These are phyloP conservation scores for Daedaleopsis nitida DNA, from an alignment of 768 basidiomycete genomes.

Conservation along the genomic window DNA sequence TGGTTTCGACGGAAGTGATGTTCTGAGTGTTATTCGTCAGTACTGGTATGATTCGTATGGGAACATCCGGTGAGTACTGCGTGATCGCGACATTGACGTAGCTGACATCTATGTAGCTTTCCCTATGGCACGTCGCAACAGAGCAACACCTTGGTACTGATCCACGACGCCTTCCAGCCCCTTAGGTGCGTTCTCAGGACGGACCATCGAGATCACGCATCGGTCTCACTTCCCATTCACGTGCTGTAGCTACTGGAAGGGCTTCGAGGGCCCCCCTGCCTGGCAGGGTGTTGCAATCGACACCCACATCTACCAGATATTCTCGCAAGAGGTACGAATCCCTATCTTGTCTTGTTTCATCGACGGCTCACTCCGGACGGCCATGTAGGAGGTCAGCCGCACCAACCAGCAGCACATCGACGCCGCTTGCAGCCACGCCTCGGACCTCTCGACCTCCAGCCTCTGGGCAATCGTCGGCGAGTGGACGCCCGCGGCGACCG, in stretches of 20 bases:
- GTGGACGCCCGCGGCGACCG: constrained; percentile 79
- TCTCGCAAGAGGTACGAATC: constrained; percentile 53
- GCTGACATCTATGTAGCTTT: constrained; percentile 30
- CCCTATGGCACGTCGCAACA: constrained; percentile 45
- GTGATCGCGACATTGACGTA: background rate
- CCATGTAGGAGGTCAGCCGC: constrained; percentile 45
- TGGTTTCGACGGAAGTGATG: constrained; percentile 56
- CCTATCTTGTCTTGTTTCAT: background rate
- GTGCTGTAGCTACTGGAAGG: constrained; percentile 57
- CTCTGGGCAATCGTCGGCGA: constrained; percentile 89
- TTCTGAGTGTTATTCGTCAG: constrained; percentile 55
- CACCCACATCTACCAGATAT: constrained; percentile 80
- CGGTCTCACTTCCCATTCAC: background rate
- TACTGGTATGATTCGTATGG: constrained; percentile 78
- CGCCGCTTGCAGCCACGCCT: constrained; percentile 53
- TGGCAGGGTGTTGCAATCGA: constrained; percentile 75
- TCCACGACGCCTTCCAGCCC: constrained; percentile 82
- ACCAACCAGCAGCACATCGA: constrained; percentile 58
- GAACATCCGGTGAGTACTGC: constrained; percentile 57
- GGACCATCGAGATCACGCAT: background rate
- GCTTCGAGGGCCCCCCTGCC: constrained; percentile 54
- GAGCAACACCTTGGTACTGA: constrained; percentile 62
- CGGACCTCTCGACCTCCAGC: constrained; percentile 50
- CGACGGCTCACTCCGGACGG: background rate
- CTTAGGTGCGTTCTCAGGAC: constrained; percentile 34